phyloP scores from a whole-genome alignment of 2,329 filamentous ascomycete genomes.

The Pseudogymnoascus sp. region DNA sequence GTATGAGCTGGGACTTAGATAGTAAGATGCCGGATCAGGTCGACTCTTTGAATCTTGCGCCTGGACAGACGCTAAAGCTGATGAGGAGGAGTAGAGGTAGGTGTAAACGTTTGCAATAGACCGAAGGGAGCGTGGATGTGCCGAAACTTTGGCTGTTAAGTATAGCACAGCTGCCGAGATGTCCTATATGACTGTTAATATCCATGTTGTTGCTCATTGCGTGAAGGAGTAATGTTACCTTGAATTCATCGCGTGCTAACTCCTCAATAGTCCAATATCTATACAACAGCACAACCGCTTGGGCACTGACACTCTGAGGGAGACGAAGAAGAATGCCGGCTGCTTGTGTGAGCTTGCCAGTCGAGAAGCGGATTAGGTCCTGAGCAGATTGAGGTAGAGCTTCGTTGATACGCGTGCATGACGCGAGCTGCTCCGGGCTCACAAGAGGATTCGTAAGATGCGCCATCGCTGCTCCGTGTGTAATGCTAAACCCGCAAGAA shows the following conservation, averaged over 20 bases:
- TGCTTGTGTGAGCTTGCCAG: slow-evolving; percentile 66
- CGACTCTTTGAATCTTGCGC: slow-evolving; percentile 8
- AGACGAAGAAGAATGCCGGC: slow-evolving; percentile 74
- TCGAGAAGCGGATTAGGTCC: slow-evolving; percentile 62
- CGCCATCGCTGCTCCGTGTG: slow-evolving; percentile 36
- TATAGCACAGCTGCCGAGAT: slow-evolving; percentile 76
- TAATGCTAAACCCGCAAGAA: too few species aligned
- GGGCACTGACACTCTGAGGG: slow-evolving; percentile 76
- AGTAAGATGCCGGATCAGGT: slow-evolving; percentile 47
- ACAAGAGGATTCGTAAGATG: slow-evolving; percentile 65
- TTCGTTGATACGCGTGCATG: slow-evolving; percentile 43
- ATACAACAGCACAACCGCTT: slow-evolving; percentile 73
- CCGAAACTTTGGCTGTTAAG: slow-evolving; percentile 73
- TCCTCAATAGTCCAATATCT: slow-evolving; percentile 63
- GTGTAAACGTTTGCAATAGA: slow-evolving; percentile 79
- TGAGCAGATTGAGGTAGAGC: slow-evolving; percentile 60
- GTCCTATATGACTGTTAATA: slow-evolving; percentile 43
- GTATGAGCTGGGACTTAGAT: slow-evolving; percentile 67
- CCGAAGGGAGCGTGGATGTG: slow-evolving; percentile 65
- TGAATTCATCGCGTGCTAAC: slow-evolving; percentile 49
- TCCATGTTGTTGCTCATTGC: slow-evolving; percentile 9
- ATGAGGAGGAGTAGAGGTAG: slow-evolving; percentile 61
- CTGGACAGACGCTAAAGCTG: slow-evolving; percentile 26
- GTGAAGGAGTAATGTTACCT: not conserved
- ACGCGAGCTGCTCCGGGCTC: slow-evolving; percentile 59